phyloP scores from a whole-genome alignment of 371 early-diverging fungal species.

The Lichtheimia corymbifera region DNA sequence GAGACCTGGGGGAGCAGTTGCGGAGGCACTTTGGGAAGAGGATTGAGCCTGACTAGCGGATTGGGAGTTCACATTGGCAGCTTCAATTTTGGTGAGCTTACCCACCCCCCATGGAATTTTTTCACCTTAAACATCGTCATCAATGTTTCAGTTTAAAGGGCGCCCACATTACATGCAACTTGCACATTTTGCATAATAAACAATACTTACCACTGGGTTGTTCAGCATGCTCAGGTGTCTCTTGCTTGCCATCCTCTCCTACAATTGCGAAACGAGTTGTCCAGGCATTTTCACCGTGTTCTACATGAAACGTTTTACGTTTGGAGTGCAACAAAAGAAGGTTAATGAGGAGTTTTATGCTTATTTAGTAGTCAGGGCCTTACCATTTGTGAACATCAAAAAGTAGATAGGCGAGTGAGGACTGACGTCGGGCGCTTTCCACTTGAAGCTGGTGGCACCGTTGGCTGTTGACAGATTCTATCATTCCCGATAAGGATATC shows the following conservation, averaged over 20 bases:
- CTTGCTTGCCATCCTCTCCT: slow-evolving; percentile 27
- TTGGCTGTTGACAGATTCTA: slow-evolving; percentile 5
- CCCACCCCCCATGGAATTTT: slow-evolving; percentile 53
- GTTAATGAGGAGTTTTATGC: slow-evolving; percentile 2
- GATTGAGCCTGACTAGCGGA: too few species aligned
- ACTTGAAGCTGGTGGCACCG: slow-evolving; percentile 20
- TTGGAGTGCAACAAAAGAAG: neutral
- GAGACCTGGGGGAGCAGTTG: too few species aligned
- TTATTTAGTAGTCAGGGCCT: neutral
- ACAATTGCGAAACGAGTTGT: slow-evolving; percentile 38
- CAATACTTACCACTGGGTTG: slow-evolving; percentile 38
- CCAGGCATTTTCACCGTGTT: slow-evolving; percentile 39
- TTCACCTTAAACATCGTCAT: slow-evolving; percentile 21
- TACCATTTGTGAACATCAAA: slow-evolving; percentile 52
- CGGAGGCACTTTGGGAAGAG: too few species aligned
- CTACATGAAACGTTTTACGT: slow-evolving; percentile 11
- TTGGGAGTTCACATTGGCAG: too few species aligned
- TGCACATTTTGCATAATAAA: neutral
- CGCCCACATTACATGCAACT: too few species aligned
- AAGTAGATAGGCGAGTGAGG: slow-evolving; percentile 47
- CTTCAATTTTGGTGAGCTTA: slow-evolving; percentile 12
- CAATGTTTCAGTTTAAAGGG: too few species aligned
- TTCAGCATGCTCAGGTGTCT: slow-evolving; percentile 23
- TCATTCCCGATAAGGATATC: neutral
- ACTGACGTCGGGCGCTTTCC: slow-evolving; percentile 39